Evolutionary conservation across 2,329 filamentous ascomycete genomes (phyloP).

Genomic region (Metarhizium guizhouense): DNA sequence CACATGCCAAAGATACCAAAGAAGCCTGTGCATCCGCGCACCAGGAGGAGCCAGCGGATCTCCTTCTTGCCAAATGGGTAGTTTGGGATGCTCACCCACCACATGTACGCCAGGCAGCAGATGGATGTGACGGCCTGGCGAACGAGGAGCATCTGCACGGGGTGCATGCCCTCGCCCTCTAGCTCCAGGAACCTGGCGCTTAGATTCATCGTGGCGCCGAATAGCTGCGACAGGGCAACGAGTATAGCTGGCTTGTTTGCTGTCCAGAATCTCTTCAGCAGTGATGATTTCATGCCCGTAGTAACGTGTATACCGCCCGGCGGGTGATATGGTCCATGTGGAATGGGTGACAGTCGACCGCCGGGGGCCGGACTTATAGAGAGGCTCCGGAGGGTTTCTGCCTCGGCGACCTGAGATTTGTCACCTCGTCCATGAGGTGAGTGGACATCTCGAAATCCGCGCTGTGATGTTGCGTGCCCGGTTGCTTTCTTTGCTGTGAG

Average conservation of each 20-base stretch:
- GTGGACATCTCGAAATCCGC: not conserved
- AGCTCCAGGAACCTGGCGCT: constrained; percentile 68
- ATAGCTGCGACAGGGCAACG: constrained; percentile 69
- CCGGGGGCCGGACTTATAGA: constrained; percentile 15
- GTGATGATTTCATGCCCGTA: not conserved
- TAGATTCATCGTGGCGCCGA: constrained; percentile 80
- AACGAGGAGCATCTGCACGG: constrained; percentile 75
- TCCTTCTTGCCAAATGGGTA: constrained; percentile 61
- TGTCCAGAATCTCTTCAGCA: constrained; percentile 40
- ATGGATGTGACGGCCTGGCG: constrained; percentile 68
- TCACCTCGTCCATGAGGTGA: constrained; percentile 2
- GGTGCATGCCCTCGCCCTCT: constrained; percentile 63
- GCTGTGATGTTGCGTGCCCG: not conserved
- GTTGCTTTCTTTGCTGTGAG: not conserved
- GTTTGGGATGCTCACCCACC: constrained; percentile 54
- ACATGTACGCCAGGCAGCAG: constrained; percentile 64
- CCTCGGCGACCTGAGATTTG: constrained; percentile 1
- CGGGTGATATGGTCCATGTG: constrained; percentile 5
- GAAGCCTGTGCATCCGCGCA: constrained; percentile 61
- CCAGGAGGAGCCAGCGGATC: constrained; percentile 58
- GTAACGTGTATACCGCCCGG: not conserved
- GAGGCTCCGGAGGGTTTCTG: constrained; percentile 6
- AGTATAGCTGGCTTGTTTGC: constrained; percentile 64
- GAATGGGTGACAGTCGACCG: constrained; percentile 10
- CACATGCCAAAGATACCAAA: constrained; percentile 75